Evolutionary conservation across 306 rosid genomes (phyloP), one percentile per base, ranked within the genome.

Genomic region (Abrus precatorius): DNA sequence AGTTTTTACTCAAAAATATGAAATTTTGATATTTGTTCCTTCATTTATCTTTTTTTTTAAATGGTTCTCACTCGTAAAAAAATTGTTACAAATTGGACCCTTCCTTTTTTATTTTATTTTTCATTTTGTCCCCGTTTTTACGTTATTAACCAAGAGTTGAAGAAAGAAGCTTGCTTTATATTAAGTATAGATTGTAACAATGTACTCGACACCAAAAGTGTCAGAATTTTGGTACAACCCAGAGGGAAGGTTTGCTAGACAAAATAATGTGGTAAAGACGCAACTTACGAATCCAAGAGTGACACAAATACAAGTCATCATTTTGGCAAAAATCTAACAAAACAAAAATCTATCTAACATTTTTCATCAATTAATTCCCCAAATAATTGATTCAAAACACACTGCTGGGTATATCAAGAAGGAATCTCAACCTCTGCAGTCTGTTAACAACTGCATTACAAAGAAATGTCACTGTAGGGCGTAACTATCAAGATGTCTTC

Each of bases 331-430:
- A 30, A 9, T 68, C 14, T 32, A 49, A 69, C 60, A 11, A 7
- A 14, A 68, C 20, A 20, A n/a, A 32, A 7, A 13, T 71, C 33
- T 63, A 43, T 48, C 28, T 1, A 55, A 69, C 43, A 45, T 57
- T 67, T 69, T 69, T 53, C 66, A 73, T 50, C 13, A 20, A 75
- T 49, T 14, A 61, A 62, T 60, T 69, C 20, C 41, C 32, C 59
- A 38, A 61, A 57, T 48, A 69, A 29, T 38, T 82, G 78, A 60
- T 69, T 50, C 73, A 1, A 60, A 75, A 14, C 67, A 69, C 56
- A 14, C 11, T 29, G 45, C 41, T 68, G 29, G 33, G 13, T 29
- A 60, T 38, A 59, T 41, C 72, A 62, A 71, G 75, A 74, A 41
- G 69, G 41, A 27, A 50, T 13, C 20, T 52, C 45, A 62, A 62